These are phyloP conservation scores for Phanerochaete carnosa DNA, from an alignment of 768 basidiomycete species.

Conservation along the genomic window DNA sequence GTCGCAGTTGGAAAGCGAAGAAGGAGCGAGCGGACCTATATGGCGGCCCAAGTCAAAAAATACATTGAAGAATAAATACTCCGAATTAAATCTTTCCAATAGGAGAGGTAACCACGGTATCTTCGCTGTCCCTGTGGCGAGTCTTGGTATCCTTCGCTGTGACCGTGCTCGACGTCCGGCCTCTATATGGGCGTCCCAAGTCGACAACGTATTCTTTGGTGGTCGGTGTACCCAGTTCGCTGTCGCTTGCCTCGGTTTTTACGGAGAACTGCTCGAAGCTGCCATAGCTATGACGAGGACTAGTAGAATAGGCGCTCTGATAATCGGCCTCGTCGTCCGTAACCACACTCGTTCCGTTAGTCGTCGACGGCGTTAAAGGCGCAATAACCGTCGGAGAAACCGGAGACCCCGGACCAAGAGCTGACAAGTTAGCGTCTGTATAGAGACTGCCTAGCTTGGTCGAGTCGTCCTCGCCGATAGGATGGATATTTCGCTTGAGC, in stretches of 20 bases:
- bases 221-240: slow-evolving; percentile 24
- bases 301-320: slow-evolving; percentile 80
- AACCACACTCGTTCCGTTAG: slow-evolving; percentile 28
- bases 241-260: slow-evolving; percentile 12
- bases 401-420: slow-evolving; percentile 23
- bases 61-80: slow-evolving; percentile 10
- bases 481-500: neutral
- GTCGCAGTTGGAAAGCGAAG: slow-evolving; percentile 1
- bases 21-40: slow-evolving; percentile 4
- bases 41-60: neutral
- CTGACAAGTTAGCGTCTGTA: slow-evolving; percentile 31
- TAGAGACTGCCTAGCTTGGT: slow-evolving; percentile 23
- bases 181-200: slow-evolving; percentile 36
- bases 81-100: slow-evolving; percentile 3
- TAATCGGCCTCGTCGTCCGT: slow-evolving; percentile 84
- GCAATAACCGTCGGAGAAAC: slow-evolving; percentile 15
- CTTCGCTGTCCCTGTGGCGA: slow-evolving; percentile 36
- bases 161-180: slow-evolving; percentile 54
- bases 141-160: slow-evolving; percentile 43
- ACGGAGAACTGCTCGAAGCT: slow-evolving; percentile 33
- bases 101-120: slow-evolving; percentile 30
- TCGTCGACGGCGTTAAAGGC: slow-evolving; percentile 34
- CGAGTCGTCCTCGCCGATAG: slow-evolving; percentile 4
- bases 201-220: slow-evolving; percentile 27
- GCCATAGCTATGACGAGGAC: slow-evolving; percentile 59